Evolutionary conservation across 441 rosid species (phyloP).

Genomic region (Brassica balearica): DNA sequence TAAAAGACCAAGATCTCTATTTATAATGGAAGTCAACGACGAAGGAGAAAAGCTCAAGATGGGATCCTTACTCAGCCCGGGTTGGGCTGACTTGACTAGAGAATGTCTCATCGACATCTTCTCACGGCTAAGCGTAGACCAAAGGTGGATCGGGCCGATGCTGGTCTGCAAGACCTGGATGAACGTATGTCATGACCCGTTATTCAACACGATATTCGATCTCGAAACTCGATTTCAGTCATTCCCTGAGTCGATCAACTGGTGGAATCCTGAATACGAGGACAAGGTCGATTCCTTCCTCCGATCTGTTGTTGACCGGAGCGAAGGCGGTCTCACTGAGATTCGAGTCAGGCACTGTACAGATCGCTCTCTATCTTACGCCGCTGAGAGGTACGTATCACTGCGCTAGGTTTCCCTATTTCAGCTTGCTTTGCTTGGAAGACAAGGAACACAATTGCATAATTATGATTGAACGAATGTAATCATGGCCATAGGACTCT

Average conservation of each 20-base stretch:
- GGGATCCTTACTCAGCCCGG: constrained; percentile 36
- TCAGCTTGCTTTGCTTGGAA: neutral
- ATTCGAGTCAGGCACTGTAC: constrained; percentile 80
- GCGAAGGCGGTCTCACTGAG: constrained; percentile 54
- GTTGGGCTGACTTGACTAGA: constrained; percentile 72
- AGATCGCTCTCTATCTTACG: constrained; percentile 61
- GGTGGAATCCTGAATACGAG: constrained; percentile 79
- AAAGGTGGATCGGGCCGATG: constrained; percentile 76
- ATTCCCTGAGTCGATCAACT: constrained; percentile 49
- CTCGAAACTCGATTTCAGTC: constrained; percentile 63
- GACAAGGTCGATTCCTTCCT: constrained; percentile 65
- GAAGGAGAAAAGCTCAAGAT: constrained; percentile 14
- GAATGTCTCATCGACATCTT: constrained; percentile 74
- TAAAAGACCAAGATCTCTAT: neutral
- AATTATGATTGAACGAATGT: neutral
- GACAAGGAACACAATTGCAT: neutral
- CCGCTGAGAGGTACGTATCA: constrained; percentile 61
- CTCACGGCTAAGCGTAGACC: constrained; percentile 61
- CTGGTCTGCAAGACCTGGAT: constrained; percentile 76
- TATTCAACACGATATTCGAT: constrained; percentile 63
- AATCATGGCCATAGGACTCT: neutral
- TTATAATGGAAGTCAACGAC: constrained; percentile 11
- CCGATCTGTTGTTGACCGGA: constrained; percentile 58
- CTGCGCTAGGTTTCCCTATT: neutral
- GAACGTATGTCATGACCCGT: constrained; percentile 62